phyloP scores from a whole-genome alignment of 2,329 filamentous ascomycete species.

The Trichophyton equinum region DNA sequence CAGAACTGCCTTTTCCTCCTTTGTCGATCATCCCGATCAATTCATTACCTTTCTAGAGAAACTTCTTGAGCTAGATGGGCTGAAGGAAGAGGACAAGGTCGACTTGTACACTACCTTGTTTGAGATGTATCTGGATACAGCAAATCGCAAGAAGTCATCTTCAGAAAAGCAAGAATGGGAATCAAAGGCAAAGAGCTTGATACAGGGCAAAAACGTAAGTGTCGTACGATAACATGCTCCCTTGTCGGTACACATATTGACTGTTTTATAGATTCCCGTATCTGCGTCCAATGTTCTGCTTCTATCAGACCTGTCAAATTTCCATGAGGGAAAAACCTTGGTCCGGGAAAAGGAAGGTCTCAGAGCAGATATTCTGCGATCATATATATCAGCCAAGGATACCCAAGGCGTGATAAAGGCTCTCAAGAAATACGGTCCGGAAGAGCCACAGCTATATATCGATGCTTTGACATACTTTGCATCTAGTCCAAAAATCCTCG shows the following conservation, averaged over 20 bases:
- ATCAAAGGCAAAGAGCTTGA: slow-evolving; percentile 74
- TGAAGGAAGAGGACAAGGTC: slow-evolving; percentile 62
- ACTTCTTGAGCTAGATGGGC: slow-evolving; percentile 57
- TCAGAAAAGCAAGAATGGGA: slow-evolving; percentile 69
- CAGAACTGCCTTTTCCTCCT: slow-evolving; percentile 83
- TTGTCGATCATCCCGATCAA: slow-evolving; percentile 83
- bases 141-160: slow-evolving; percentile 57
- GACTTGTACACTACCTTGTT: slow-evolving; percentile 93
- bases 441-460: slow-evolving; percentile 84
- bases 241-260: slow-evolving; percentile 9
- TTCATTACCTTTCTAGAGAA: slow-evolving; percentile 90
- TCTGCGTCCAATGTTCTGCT: slow-evolving; percentile 90
- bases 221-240: not conserved
- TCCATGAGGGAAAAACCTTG: slow-evolving; percentile 77
- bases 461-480: slow-evolving; percentile 89
- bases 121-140: slow-evolving; percentile 93
- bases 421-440: slow-evolving; percentile 76
- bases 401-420: slow-evolving; percentile 83
- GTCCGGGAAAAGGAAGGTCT: slow-evolving; percentile 90
- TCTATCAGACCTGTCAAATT: slow-evolving; percentile 81
- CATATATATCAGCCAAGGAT: slow-evolving; percentile 84
- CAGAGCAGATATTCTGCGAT: slow-evolving; percentile 89
- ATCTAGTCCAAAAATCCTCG: slow-evolving; percentile 64
- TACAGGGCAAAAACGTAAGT: slow-evolving; percentile 59
- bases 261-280: slow-evolving; percentile 48